phyloP scores from a whole-genome alignment of 2,329 filamentous ascomycete genomes.

The Helicocarpus griseus region DNA sequence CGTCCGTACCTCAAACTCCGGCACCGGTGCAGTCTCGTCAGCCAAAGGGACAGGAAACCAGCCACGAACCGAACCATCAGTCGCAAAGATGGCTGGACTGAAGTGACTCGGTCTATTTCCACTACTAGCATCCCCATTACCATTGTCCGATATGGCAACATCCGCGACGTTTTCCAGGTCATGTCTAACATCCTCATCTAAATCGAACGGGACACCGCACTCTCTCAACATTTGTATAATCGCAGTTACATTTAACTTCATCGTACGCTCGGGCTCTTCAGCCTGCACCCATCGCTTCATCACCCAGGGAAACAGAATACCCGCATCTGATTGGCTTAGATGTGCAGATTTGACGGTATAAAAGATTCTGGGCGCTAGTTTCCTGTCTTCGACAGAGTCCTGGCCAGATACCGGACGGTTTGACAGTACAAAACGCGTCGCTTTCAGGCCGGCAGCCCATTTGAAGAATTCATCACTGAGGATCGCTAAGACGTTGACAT shows the following conservation, averaged over 20 bases:
- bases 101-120: neutral
- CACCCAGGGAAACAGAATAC: slow-evolving; percentile 65
- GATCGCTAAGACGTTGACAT: slow-evolving; percentile 56
- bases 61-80: slow-evolving; percentile 2
- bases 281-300: slow-evolving; percentile 42
- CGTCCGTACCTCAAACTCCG: neutral
- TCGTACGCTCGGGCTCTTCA: slow-evolving; percentile 23
- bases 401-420: slow-evolving; percentile 36
- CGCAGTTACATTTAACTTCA: slow-evolving; percentile 23
- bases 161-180: neutral
- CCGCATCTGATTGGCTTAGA: slow-evolving; percentile 75
- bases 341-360: slow-evolving; percentile 67
- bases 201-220: slow-evolving; percentile 7
- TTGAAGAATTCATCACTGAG: slow-evolving; percentile 70
- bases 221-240: slow-evolving; percentile 17
- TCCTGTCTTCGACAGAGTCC: neutral
- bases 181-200: neutral
- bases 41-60: neutral
- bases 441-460: slow-evolving; percentile 62
- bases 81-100: slow-evolving; percentile 1
- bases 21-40: neutral
- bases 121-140: neutral
- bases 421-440: slow-evolving; percentile 57
- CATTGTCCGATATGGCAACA: neutral
- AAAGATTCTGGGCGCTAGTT: slow-evolving; percentile 55